Conservation (phyloP, 179 eudicot genomes). For the Patellifolia procumbens region DNA sequence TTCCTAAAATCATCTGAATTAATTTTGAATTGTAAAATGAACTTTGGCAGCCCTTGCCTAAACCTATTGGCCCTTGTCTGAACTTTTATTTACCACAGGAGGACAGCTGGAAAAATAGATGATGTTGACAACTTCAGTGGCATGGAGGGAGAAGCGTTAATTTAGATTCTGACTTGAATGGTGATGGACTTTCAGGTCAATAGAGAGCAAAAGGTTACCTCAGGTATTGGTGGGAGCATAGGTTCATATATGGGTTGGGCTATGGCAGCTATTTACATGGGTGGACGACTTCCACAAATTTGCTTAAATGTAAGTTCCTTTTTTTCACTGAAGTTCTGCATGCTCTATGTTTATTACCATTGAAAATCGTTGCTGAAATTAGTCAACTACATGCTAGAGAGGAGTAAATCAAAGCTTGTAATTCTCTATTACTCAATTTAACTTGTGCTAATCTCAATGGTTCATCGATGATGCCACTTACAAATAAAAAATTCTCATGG, state of each 20-base stretch:
- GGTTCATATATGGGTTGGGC: slow-evolving; percentile 79
- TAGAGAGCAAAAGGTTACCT: slow-evolving; percentile 19
- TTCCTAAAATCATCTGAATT: background rate
- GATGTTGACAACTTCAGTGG: background rate
- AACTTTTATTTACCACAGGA: background rate
- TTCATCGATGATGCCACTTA: background rate
- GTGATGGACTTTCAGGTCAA: slow-evolving; percentile 46
- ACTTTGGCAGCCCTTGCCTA: background rate
- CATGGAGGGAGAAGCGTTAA: no score
- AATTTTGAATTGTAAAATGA: background rate
- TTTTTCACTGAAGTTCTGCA: background rate
- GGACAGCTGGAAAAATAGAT: background rate
- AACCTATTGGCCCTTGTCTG: background rate
- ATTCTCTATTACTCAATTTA: background rate
- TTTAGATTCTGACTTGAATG: slow-evolving; percentile 10
- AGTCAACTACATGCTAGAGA: background rate
- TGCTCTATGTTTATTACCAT: background rate
- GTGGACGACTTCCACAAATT: slow-evolving; percentile 85
- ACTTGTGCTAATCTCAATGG: background rate
- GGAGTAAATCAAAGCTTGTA: background rate
- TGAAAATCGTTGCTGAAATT: background rate
- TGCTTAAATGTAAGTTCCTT: slow-evolving; percentile 57
- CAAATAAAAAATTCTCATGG: background rate
- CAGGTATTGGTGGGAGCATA: slow-evolving; percentile 32
- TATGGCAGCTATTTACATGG: slow-evolving; percentile 79